Conservation (phyloP, 2,329 filamentous ascomycete species). For the Mycosphaerella sp. region DNA sequence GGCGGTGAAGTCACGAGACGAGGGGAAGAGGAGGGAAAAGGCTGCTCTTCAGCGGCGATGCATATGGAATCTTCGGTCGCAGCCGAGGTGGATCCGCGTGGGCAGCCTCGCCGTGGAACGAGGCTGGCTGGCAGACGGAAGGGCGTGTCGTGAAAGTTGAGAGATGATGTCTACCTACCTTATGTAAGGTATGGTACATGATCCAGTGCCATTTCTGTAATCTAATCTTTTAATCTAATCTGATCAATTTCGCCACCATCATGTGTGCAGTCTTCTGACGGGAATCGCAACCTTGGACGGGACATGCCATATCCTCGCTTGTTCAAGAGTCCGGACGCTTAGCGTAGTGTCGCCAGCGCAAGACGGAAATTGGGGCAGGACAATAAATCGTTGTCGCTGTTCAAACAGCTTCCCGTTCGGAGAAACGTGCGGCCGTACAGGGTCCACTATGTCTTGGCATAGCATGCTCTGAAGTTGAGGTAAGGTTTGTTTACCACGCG, state of each 20-base stretch:
- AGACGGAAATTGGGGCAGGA: too few species aligned
- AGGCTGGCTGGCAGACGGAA: not conserved
- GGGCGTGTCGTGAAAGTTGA: not conserved
- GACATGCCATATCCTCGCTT: too few species aligned
- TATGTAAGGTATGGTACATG: too few species aligned
- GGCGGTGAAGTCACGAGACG: not conserved
- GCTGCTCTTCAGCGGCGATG: not conserved
- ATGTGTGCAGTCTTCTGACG: too few species aligned
- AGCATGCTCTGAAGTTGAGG: not conserved
- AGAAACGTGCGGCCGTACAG: not conserved
- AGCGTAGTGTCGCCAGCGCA: too few species aligned
- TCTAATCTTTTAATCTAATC: too few species aligned
- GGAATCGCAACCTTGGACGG: too few species aligned
- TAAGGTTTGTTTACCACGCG: constrained; percentile 11
- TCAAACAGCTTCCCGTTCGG: not conserved
- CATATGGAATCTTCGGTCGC: not conserved
- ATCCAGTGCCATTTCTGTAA: too few species aligned
- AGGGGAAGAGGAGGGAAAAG: not conserved
- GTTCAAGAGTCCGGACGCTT: too few species aligned
- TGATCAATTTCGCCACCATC: too few species aligned
- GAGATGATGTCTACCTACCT: not conserved
- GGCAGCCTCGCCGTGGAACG: not conserved
- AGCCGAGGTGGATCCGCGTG: constrained; percentile 5
- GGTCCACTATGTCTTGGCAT: not conserved
- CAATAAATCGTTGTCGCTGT: not conserved